These are phyloP conservation scores for Symbiodinium natans DNA, from an alignment of 73 alveolate genomes.

Conservation along the genomic window DNA sequence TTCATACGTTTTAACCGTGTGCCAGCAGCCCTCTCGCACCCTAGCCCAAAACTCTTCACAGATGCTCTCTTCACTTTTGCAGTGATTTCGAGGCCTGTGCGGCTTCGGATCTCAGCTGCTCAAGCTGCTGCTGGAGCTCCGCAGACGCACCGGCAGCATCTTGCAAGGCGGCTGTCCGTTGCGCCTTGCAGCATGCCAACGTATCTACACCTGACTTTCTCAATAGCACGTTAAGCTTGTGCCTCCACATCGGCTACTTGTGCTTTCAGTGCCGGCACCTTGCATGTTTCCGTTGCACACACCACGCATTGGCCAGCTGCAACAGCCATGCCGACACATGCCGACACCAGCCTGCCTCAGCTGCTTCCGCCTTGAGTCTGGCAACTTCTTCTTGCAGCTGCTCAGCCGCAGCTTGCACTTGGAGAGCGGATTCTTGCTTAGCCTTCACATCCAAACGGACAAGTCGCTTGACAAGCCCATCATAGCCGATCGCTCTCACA, in stretches of 20 bases:
- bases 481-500: too few relatives aligned
- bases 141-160: not conserved
- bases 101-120: slow-evolving; percentile 23
- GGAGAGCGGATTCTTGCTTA: too few relatives aligned
- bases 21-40: too few relatives aligned
- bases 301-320: not conserved
- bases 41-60: too few relatives aligned
- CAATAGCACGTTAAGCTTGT: not conserved
- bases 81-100: too few relatives aligned
- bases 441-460: too few relatives aligned
- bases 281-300: not conserved
- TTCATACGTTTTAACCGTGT: too few relatives aligned
- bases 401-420: not conserved
- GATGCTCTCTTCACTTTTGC: too few relatives aligned
- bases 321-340: not conserved
- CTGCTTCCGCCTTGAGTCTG: slow-evolving; percentile 19
- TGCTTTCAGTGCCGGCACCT: slow-evolving; percentile 22
- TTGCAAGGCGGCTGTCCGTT: not conserved
- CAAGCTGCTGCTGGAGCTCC: slow-evolving; percentile 20
- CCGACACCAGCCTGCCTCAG: not conserved
- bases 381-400: slow-evolving; percentile 3
- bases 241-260: slow-evolving; percentile 24
- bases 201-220: not conserved
- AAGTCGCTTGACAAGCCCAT: too few relatives aligned
- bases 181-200: not conserved